Evolutionary conservation across 148 eudicot species (phyloP).

Genomic region (Vaccinium myrtillus): DNA sequence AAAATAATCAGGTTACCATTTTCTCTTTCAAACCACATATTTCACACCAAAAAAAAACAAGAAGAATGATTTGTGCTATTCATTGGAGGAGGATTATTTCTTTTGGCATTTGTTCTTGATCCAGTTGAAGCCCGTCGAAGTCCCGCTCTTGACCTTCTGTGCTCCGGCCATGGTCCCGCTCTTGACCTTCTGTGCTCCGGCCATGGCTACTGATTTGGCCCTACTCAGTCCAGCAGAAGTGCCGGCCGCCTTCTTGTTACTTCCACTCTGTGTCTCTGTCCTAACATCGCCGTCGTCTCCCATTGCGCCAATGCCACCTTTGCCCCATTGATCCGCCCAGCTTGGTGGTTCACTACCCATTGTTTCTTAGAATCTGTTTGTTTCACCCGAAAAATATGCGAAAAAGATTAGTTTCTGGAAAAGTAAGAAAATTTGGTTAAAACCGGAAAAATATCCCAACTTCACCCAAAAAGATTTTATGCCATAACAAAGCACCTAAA

Average conservation of each 20-base stretch:
- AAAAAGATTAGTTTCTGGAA: not conserved
- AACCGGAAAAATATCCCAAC: not conserved
- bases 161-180: slow-evolving; percentile 33
- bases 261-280: slow-evolving; percentile 21
- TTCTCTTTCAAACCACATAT: not conserved
- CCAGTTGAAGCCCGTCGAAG: slow-evolving; percentile 52
- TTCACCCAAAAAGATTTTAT: too few relatives aligned
- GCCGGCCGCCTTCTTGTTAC: slow-evolving; percentile 33
- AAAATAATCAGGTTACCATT: not conserved
- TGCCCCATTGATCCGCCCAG: slow-evolving; percentile 98
- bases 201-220: slow-evolving; percentile 47
- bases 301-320: slow-evolving; percentile 73
- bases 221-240: slow-evolving; percentile 37
- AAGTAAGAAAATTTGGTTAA: not conserved
- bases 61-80: not conserved
- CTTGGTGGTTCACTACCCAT: slow-evolving; percentile 47
- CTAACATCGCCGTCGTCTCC: slow-evolving; percentile 30
- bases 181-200: slow-evolving; percentile 51
- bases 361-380: not conserved
- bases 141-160: slow-evolving; percentile 47
- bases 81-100: slow-evolving; percentile 21
- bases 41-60: not conserved
- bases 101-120: slow-evolving; percentile 43
- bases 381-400: not conserved
- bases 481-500: too few relatives aligned